phyloP scores from a whole-genome alignment of 2,329 filamentous ascomycete species.

The Metarhizium album region DNA sequence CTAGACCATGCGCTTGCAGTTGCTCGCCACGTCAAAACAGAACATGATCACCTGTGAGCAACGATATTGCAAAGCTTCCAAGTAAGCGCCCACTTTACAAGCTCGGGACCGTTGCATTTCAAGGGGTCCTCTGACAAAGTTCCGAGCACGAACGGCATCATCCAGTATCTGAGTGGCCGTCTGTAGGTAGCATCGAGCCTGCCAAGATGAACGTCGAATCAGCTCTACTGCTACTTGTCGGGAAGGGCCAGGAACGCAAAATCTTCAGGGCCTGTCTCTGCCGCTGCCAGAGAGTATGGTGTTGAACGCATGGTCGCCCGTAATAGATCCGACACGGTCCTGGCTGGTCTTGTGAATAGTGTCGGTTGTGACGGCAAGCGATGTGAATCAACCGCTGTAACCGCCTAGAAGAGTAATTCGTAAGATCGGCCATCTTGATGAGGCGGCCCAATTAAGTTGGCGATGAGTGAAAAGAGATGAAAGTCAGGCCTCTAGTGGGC shows the following conservation, averaged over 20 bases:
- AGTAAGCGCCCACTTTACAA: slow-evolving; percentile 5
- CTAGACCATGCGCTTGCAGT: neutral
- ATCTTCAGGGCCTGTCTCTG: slow-evolving; percentile 17
- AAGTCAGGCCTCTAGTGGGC: neutral
- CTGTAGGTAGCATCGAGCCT: slow-evolving; percentile 18
- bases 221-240: slow-evolving; percentile 12
- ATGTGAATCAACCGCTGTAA: slow-evolving; percentile 3
- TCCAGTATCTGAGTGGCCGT: slow-evolving; percentile 17
- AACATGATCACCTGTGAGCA: neutral
- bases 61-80: slow-evolving; percentile 8
- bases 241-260: slow-evolving; percentile 18
- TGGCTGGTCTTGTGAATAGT: slow-evolving; percentile 3
- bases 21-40: neutral
- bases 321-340: slow-evolving; percentile 7
- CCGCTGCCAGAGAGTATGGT: slow-evolving; percentile 3
- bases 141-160: slow-evolving; percentile 11
- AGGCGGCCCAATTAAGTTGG: neutral
- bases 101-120: neutral
- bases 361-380: slow-evolving; percentile 4
- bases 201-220: slow-evolving; percentile 16
- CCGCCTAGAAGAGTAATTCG: slow-evolving; percentile 7
- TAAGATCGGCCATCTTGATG: slow-evolving; percentile 1
- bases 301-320: slow-evolving; percentile 6
- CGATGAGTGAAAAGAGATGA: slow-evolving; percentile 1
- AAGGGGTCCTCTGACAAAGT: slow-evolving; percentile 9